Percentiles rank a stretch among this genome's conserved stretches.
phyloP scores from a whole-genome alignment of 768 basidiomycete species.

The Termitomyces sp. region DNA sequence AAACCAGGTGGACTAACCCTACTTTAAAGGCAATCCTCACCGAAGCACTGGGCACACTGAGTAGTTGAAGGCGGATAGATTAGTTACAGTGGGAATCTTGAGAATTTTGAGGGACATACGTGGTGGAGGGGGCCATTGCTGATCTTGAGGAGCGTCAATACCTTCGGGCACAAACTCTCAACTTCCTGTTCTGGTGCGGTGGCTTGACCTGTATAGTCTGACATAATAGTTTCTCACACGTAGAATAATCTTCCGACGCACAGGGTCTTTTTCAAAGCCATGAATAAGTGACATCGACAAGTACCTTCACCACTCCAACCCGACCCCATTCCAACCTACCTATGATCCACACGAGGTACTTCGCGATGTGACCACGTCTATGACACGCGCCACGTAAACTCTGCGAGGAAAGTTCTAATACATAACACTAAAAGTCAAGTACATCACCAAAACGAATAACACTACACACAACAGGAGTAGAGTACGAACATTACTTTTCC shows the following conservation, averaged over 20 bases:
- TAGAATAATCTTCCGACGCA: background rate
- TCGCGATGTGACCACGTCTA: too few species aligned
- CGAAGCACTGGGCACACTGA: slow-evolving; percentile 53
- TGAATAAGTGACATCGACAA: too few species aligned
- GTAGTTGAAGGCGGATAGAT: slow-evolving; percentile 7
- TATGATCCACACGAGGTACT: too few species aligned
- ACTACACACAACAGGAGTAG: too few species aligned
- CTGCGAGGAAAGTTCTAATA: too few species aligned
- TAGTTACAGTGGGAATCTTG: background rate
- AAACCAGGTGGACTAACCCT: slow-evolving; percentile 3
- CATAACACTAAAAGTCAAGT: too few species aligned
- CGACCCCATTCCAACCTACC: too few species aligned
- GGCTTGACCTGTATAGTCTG: slow-evolving; percentile 43
- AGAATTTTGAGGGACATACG: slow-evolving; percentile 32
- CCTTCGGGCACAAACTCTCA: slow-evolving; percentile 17
- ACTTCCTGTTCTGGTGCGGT: slow-evolving; percentile 22
- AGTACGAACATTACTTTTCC: too few species aligned
- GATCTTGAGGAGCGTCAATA: slow-evolving; percentile 42
- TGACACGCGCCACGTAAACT: too few species aligned
- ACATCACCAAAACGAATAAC: too few species aligned
- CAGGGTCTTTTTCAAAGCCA: too few species aligned
- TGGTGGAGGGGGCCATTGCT: slow-evolving; percentile 52
- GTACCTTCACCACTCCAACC: too few species aligned
- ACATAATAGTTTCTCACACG: slow-evolving; percentile 26
- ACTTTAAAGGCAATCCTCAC: slow-evolving; percentile 29